Evolutionary conservation across 768 basidiomycete genomes (phyloP).

Genomic region (Leccinum olivaceopallidum): DNA sequence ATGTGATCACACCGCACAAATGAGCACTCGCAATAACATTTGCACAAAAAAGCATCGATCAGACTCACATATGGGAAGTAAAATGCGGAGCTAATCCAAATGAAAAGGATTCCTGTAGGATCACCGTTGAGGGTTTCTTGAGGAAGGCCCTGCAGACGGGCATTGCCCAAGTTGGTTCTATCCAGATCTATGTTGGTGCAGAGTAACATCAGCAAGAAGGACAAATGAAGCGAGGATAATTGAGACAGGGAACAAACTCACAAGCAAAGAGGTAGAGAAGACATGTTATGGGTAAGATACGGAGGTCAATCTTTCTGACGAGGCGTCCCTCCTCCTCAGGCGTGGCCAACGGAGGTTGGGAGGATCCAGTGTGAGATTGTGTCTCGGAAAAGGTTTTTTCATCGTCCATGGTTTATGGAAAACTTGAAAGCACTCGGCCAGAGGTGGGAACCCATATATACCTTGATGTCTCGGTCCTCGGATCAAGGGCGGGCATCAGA

Average conservation of each 20-base stretch:
- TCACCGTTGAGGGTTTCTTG: slow-evolving; percentile 68
- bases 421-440: neutral
- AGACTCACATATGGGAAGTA: slow-evolving; percentile 72
- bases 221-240: neutral
- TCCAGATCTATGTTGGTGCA: slow-evolving; percentile 48
- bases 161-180: slow-evolving; percentile 78
- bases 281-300: slow-evolving; percentile 55
- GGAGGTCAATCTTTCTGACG: slow-evolving; percentile 38
- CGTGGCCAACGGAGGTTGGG: slow-evolving; percentile 21
- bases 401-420: slow-evolving; percentile 18
- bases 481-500: neutral
- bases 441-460: neutral
- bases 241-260: slow-evolving; percentile 34
- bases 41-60: neutral
- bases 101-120: slow-evolving; percentile 60
- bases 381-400: slow-evolving; percentile 15
- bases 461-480: neutral
- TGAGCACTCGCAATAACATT: neutral
- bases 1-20: neutral
- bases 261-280: slow-evolving; percentile 76
- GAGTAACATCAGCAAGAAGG: slow-evolving; percentile 5
- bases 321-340: slow-evolving; percentile 37
- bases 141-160: slow-evolving; percentile 72
- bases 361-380: neutral
- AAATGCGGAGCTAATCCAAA: slow-evolving; percentile 77